These are phyloP conservation scores for Boeremia lycopersici DNA, from an alignment of 2,329 filamentous ascomycete species.

Conservation along the genomic window DNA sequence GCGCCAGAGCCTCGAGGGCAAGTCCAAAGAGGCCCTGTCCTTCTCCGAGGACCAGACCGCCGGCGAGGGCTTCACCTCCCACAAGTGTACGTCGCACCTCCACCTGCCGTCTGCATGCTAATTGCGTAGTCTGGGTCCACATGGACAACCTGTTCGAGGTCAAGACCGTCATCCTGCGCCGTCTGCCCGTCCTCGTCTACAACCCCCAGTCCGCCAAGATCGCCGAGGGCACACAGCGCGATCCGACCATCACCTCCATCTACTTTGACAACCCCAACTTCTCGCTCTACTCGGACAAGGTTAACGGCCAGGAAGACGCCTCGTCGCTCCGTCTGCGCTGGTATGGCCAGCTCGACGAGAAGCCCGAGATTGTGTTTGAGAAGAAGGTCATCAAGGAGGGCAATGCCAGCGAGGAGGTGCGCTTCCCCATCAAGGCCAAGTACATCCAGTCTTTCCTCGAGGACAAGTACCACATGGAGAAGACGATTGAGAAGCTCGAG, in stretches of 20 bases:
- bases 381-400: slow-evolving; percentile 84
- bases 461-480: slow-evolving; percentile 90
- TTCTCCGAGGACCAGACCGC: slow-evolving; percentile 50
- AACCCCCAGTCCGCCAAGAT: slow-evolving; percentile 86
- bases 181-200: slow-evolving; percentile 89
- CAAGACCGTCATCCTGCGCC: slow-evolving; percentile 92
- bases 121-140: slow-evolving; percentile 81
- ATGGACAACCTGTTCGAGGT: slow-evolving; percentile 94
- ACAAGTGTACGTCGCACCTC: slow-evolving; percentile 71
- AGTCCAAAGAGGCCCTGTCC: slow-evolving; percentile 51
- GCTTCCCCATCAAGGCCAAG: slow-evolving; percentile 89
- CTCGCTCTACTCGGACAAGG: slow-evolving; percentile 83
- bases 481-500: slow-evolving; percentile 81
- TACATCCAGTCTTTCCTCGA: slow-evolving; percentile 87
- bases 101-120: background rate
- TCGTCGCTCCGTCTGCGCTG: slow-evolving; percentile 86
- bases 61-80: slow-evolving; percentile 76
- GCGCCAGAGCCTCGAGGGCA: slow-evolving; percentile 77
- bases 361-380: slow-evolving; percentile 83
- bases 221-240: slow-evolving; percentile 74
- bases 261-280: slow-evolving; percentile 94
- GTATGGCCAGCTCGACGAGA: slow-evolving; percentile 82
- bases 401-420: slow-evolving; percentile 77
- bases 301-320: slow-evolving; percentile 75
- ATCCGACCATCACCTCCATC: slow-evolving; percentile 91